Conservation (phyloP, 345 rosid species). For the Kandelia obovata region DNA sequence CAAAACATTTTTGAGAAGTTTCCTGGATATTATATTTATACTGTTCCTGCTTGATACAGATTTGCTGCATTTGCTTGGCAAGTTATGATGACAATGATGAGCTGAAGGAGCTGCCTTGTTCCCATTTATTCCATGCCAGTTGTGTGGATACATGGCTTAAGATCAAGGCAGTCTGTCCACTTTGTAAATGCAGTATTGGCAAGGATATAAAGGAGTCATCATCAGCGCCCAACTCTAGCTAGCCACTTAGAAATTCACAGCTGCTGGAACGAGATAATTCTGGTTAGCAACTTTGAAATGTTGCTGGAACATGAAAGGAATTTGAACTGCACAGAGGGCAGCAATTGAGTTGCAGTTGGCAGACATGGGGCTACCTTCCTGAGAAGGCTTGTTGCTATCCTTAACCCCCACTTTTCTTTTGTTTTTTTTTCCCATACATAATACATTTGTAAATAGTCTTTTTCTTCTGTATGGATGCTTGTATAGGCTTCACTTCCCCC, state of each 20-base stretch:
- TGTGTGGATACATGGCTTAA: constrained; percentile 32
- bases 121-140: constrained; percentile 24
- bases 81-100: constrained; percentile 21
- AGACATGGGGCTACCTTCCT: neutral
- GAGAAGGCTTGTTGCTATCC: neutral
- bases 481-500: too few relatives aligned
- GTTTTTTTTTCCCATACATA: too few relatives aligned
- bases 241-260: neutral
- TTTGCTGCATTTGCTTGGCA: constrained; percentile 32
- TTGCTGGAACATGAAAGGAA: neutral
- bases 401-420: too few relatives aligned
- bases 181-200: constrained; percentile 16
- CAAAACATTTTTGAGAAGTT: neutral
- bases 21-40: neutral
- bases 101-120: constrained; percentile 33
- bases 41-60: constrained; percentile 10
- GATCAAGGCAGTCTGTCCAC: constrained; percentile 30
- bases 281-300: neutral
- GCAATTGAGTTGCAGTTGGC: neutral
- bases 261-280: neutral
- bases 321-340: neutral
- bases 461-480: too few relatives aligned
- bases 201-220: neutral
- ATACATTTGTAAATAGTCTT: too few relatives aligned
- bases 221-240: neutral